A percentile compares a stretch with the other conserved stretches of the same genome.
Evolutionary conservation across 371 early-diverging fungal species (phyloP).

Genomic region (Apophysomyces ossiformis): DNA sequence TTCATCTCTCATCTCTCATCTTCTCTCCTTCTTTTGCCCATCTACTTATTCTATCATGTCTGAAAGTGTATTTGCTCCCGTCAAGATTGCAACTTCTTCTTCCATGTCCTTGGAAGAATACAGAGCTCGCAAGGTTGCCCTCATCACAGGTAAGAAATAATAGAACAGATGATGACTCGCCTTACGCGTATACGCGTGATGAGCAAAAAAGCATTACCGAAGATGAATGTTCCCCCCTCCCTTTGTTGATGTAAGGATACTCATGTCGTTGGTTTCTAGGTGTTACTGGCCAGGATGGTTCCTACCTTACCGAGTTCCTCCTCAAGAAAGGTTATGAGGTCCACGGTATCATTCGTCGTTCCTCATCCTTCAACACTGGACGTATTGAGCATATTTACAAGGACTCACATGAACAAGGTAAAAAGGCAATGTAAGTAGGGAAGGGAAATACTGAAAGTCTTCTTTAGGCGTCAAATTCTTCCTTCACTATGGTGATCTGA

Average conservation of each 20-base stretch:
- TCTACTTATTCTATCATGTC: constrained; percentile 31
- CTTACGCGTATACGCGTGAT: neutral
- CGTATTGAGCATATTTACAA: constrained; percentile 78
- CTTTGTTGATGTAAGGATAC: neutral
- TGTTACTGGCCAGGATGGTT: constrained; percentile 84
- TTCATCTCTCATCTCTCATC: constrained; percentile 14
- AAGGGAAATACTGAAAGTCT: neutral
- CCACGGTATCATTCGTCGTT: constrained; percentile 82
- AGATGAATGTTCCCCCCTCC: neutral
- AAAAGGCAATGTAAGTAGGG: constrained; percentile 14
- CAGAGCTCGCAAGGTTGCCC: constrained; percentile 62
- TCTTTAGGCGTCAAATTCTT: constrained; percentile 70
- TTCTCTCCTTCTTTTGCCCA: constrained; percentile 11
- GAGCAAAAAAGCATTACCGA: constrained; percentile 52
- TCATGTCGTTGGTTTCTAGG: constrained; percentile 35
- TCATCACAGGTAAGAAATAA: constrained; percentile 57
- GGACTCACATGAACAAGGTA: constrained; percentile 64
- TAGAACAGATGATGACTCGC: neutral
- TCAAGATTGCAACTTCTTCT: constrained; percentile 26
- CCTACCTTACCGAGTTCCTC: constrained; percentile 75
- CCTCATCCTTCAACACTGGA: constrained; percentile 80
- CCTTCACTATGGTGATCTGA: constrained; percentile 87
- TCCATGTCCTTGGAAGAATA: constrained; percentile 54
- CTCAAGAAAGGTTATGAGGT: constrained; percentile 77
- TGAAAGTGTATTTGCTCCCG: constrained; percentile 33